Percentiles rank a stretch among this genome's conserved stretches.
Conservation (phyloP, 495 filamentous ascomycete genomes). For the Talaromyces stipitatus region DNA sequence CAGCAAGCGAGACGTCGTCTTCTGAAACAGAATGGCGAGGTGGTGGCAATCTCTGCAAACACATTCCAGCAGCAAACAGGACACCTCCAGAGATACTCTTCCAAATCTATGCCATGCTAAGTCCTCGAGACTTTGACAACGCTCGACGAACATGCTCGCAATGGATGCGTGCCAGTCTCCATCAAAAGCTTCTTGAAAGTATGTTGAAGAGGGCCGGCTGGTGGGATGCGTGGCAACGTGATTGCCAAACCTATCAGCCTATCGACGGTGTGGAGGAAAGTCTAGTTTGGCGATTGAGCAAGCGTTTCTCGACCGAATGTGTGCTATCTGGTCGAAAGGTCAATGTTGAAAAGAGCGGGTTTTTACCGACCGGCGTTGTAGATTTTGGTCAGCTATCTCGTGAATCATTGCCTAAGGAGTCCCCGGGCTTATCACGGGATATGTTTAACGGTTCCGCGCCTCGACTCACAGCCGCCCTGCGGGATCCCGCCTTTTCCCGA, state of each 20-base stretch:
- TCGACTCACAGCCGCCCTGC: slow-evolving; percentile 1
- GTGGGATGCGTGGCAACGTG: slow-evolving; percentile 39
- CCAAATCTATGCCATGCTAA: slow-evolving; percentile 47
- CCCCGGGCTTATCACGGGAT: slow-evolving; percentile 4
- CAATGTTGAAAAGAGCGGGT: slow-evolving; percentile 28
- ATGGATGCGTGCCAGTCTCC: slow-evolving; percentile 61
- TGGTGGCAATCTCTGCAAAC: background rate
- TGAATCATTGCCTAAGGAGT: slow-evolving; percentile 7
- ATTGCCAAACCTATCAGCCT: slow-evolving; percentile 20
- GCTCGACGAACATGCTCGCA: slow-evolving; percentile 56
- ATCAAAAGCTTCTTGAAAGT: slow-evolving; percentile 38
- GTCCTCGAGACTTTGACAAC: slow-evolving; percentile 56
- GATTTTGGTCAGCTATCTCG: slow-evolving; percentile 25
- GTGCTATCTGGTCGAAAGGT: slow-evolving; percentile 42
- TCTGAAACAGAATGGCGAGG: background rate
- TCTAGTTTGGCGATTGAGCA: slow-evolving; percentile 51
- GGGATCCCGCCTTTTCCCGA: background rate
- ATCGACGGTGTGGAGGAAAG: slow-evolving; percentile 20
- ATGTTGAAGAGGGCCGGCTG: slow-evolving; percentile 56
- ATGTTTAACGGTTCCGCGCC: slow-evolving; percentile 10
- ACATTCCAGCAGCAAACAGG: slow-evolving; percentile 22
- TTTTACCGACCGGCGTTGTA: slow-evolving; percentile 20
- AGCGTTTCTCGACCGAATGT: slow-evolving; percentile 54
- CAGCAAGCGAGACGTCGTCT: background rate
- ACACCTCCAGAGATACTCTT: slow-evolving; percentile 58